Evolutionary conservation across 2,329 filamentous ascomycete genomes (phyloP).

Genomic region (Fusarium sp.): DNA sequence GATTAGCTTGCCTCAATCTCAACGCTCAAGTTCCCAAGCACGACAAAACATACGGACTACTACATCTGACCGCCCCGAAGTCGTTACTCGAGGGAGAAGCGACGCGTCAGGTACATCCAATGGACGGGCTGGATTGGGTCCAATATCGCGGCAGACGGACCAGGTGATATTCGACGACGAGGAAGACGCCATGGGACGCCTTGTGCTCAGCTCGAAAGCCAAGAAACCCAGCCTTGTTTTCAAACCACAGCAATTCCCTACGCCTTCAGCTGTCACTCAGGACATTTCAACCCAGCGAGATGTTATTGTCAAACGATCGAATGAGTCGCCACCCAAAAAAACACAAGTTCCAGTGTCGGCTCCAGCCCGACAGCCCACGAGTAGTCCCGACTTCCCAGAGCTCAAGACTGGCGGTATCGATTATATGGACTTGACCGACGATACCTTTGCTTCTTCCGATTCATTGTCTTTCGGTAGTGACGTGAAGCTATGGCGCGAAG

Average conservation of each 20-base stretch:
- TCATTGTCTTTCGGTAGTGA: conserved; percentile 51
- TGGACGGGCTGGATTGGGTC: conserved; percentile 35
- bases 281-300: conserved; percentile 32
- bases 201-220: conserved; percentile 55
- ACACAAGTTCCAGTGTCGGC: conserved; percentile 16
- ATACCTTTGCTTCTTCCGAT: conserved; percentile 47
- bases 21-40: conserved; percentile 17
- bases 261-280: conserved; percentile 47
- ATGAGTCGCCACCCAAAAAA: conserved; percentile 43
- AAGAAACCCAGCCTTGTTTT: conserved; percentile 58
- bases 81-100: neutral
- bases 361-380: conserved; percentile 4
- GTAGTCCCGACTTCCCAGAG: conserved; percentile 48
- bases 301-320: conserved; percentile 11
- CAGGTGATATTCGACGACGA: conserved; percentile 42
- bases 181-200: conserved; percentile 55
- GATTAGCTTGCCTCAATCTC: conserved; percentile 41
- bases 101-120: conserved; percentile 26
- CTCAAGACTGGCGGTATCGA: conserved; percentile 50
- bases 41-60: neutral
- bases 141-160: conserved; percentile 39
- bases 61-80: neutral
- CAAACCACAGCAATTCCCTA: conserved; percentile 52
- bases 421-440: conserved; percentile 54
- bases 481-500: conserved; percentile 56